Evolutionary conservation across 352 stramenopile genomes (phyloP).

Genomic region (Phytopythium boreale): DNA sequence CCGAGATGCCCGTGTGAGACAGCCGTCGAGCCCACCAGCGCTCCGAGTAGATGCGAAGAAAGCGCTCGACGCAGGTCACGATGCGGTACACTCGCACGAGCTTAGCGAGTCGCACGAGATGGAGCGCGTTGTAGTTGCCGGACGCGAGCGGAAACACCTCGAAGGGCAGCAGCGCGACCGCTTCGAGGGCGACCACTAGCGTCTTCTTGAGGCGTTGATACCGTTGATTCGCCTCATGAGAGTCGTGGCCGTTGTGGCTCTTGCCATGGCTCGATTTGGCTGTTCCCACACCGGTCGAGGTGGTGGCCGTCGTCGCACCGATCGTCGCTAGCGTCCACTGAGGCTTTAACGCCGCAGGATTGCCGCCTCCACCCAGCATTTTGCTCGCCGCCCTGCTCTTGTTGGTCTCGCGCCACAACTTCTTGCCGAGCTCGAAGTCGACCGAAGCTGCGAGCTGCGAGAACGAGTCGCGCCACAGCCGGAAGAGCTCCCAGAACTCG

Average conservation of each 20-base stretch:
- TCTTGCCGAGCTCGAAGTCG: conserved; percentile 48
- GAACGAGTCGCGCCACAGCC: conserved; percentile 29
- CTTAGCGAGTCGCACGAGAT: conserved; percentile 60
- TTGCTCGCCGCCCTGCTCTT: conserved; percentile 28
- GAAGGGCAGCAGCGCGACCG: conserved; percentile 44
- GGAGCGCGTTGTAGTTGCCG: conserved; percentile 44
- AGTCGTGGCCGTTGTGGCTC: neutral
- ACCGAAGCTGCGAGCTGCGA: conserved; percentile 34
- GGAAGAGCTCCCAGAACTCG: conserved; percentile 44
- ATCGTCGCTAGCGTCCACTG: conserved; percentile 54
- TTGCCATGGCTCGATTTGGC: neutral
- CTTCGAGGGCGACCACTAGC: conserved; percentile 47
- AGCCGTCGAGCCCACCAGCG: conserved; percentile 39
- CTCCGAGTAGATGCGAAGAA: conserved; percentile 53
- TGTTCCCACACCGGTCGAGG: neutral
- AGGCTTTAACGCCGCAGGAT: conserved; percentile 9
- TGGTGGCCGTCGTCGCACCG: conserved; percentile 10
- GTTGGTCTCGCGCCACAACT: conserved; percentile 32
- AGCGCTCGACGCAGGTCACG: conserved; percentile 24
- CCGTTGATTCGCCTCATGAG: conserved; percentile 1
- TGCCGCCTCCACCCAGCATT: conserved; percentile 14
- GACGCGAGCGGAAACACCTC: conserved; percentile 43
- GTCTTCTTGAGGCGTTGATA: conserved; percentile 12
- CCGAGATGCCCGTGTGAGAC: conserved; percentile 58
- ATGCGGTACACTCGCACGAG: conserved; percentile 55